Base-by-base conservation (phyloP, 116 monocot genomes). In the Papilionanthe hybrid region DNA sequence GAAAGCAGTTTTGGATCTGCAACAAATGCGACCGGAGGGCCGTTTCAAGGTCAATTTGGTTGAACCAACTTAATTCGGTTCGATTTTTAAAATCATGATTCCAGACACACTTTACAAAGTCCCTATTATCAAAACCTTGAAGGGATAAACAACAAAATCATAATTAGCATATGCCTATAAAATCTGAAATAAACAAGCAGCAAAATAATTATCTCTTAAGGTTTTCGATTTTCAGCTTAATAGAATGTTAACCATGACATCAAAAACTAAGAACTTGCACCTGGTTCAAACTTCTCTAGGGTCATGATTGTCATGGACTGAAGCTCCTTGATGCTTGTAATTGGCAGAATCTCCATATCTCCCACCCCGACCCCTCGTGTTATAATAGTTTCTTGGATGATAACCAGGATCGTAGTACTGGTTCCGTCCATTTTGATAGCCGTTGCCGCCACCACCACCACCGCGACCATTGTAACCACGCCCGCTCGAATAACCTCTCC, bases 401-500 rank as follows among this genome's bases (percentile, higher is more conserved):
- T 88, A 90, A 41, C 88, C 88, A 3, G 83, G 10, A 3, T 93
- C 90, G 58, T 87, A 82, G 66, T 79, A 87, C 55, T 90, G 90
- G 82, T 82, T 76, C 18, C 89, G 81, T 19, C 89, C 92, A 43
- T 92, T 92, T 41, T 79, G 82, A 55, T 87, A 89, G 42, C 86
- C 80, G 5, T 37, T 37, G 37, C 37, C 37, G 1, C 37, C 4
- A 17, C 80, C 73, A 42, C 80, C 75, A 6, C 80, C 85, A 43
- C 83, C 83, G 25, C 89, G 75, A 5, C 86, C 83, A 15, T 83
- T 81, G 71, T 83, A 80, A 12, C 81, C 83, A 72, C 87, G 82
- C 8, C 77, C 81, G 22, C 76, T 81, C 5, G 25, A 11, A 42
- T 85, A 85, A 28, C 84, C 84, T 53, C 86, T 79, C 18, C 80